phyloP scores from a whole-genome alignment of 1,284 basidiomycete genomes.

The Cutaneotrichosporon sp. region DNA sequence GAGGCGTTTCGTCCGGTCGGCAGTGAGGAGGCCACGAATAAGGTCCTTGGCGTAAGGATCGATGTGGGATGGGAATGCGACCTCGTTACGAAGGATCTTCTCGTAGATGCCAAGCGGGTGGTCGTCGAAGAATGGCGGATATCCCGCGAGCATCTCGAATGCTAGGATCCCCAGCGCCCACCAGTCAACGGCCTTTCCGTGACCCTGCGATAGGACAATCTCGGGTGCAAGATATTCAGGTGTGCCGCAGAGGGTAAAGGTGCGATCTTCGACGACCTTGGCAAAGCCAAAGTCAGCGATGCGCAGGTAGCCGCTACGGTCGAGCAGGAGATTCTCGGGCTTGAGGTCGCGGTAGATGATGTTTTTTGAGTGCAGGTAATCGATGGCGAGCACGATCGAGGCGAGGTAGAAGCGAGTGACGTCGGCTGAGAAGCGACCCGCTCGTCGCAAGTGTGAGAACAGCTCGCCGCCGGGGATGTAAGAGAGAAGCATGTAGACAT shows the following conservation, averaged over 20 bases:
- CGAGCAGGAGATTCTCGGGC: constrained; percentile 53
- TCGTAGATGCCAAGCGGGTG: constrained; percentile 50
- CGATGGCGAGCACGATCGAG: constrained; percentile 52
- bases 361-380: constrained; percentile 50
- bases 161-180: constrained; percentile 53
- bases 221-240: constrained; percentile 52
- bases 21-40: constrained; percentile 50
- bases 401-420: constrained; percentile 55
- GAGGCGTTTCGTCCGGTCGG: constrained; percentile 50
- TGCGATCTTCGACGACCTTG: constrained; percentile 50
- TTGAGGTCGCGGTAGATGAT: constrained; percentile 55
- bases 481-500: constrained; percentile 55
- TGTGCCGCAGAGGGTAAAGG: constrained; percentile 51
- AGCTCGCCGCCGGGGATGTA: constrained; percentile 55
- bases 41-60: constrained; percentile 52
- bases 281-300: constrained; percentile 56
- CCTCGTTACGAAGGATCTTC: constrained; percentile 50
- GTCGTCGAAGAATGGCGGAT: constrained; percentile 51
- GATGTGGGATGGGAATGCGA: constrained; percentile 51
- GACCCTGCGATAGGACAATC: constrained; percentile 51
- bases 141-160: constrained; percentile 52
- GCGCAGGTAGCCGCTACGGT: constrained; percentile 48
- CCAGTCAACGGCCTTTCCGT: constrained; percentile 54
- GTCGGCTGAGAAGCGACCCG: constrained; percentile 52
- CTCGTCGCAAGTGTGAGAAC: constrained; percentile 52